Evolutionary conservation across 2,329 filamentous ascomycete species (phyloP), one percentile per base, ranked within the genome.

Genomic region (Lachnellula occidentalis): DNA sequence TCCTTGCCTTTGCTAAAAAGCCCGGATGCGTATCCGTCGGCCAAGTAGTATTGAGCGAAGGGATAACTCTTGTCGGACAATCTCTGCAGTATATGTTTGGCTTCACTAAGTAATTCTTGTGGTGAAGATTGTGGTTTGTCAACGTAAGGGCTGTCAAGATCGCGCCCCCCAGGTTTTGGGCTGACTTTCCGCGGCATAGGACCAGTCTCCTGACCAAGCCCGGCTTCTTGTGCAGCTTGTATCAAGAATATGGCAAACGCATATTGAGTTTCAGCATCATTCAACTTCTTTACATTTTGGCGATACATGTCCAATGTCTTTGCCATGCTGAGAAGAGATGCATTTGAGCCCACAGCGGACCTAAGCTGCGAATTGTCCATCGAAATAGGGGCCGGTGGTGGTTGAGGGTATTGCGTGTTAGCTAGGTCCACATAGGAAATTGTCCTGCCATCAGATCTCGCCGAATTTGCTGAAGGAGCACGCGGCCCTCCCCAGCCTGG

Each of bases 231-330:
- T 41, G 92, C 92, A 1, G 90, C 87, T 46, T 92, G 89, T 62
- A 97, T 87, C 76, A 99, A 84, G 70, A 95, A 96, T 37, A 97
- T 82, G 2, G 94, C 94, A 72, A 99, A 97, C 31, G 95, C 94
- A 71, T 97, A 97, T 71, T 96, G 91, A 34, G 95, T 88, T 4
- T 88, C 86, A 15, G 86, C 79, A 70, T 96, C 91, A 59, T 88
- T 94, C 2, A 94, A 95, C 76, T 99, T 99, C 75, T 96, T 97
- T 55, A 96, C 90, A 67, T 97, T 99, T 53, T 87, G 86, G 45
- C 92, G 83, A 71, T 99, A 99, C 92, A 97, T 96, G 53, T 97
- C 92, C 48, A 99, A 81, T 1, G 94, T 99, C 73, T 97, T 92
- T 68, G 92, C 89, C 34, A 90, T 87, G 66, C 90, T 92, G 31